phyloP scores from a whole-genome alignment of 345 rosid genomes.

The Populus alba region DNA sequence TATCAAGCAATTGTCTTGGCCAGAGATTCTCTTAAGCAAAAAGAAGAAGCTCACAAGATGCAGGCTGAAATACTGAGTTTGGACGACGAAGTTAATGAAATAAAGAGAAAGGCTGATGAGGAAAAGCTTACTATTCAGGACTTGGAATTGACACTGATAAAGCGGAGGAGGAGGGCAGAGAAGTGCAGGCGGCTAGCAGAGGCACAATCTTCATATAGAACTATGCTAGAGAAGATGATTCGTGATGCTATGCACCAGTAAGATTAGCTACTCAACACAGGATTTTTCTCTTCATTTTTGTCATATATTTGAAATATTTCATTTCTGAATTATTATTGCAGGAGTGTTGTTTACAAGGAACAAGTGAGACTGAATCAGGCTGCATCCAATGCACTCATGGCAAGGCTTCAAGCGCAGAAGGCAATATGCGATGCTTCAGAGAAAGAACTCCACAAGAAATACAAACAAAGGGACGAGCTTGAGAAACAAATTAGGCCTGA shows the following conservation, averaged over 20 bases:
- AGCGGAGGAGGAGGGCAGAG: conserved; percentile 82
- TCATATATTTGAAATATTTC: neutral
- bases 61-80: conserved; percentile 55
- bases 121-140: conserved; percentile 71
- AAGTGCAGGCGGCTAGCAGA: conserved; percentile 93
- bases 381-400: conserved; percentile 74
- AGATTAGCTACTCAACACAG: conserved; percentile 20
- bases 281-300: neutral
- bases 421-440: conserved; percentile 83
- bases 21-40: conserved; percentile 73
- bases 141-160: conserved; percentile 64
- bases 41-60: conserved; percentile 66
- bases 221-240: conserved; percentile 88
- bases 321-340: conserved; percentile 24
- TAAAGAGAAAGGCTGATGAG: conserved; percentile 56
- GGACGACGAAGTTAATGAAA: conserved; percentile 59
- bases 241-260: conserved; percentile 99
- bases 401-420: conserved; percentile 91
- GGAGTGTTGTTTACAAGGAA: conserved; percentile 92
- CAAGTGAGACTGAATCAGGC: conserved; percentile 91
- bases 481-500: conserved; percentile 73
- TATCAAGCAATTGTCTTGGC: conserved; percentile 79
- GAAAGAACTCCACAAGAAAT: conserved; percentile 82
- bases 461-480: conserved; percentile 73
- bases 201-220: conserved; percentile 83